Evolutionary conservation across 805 yeast species (phyloP).

Genomic region (Ogataea pignaliae): DNA sequence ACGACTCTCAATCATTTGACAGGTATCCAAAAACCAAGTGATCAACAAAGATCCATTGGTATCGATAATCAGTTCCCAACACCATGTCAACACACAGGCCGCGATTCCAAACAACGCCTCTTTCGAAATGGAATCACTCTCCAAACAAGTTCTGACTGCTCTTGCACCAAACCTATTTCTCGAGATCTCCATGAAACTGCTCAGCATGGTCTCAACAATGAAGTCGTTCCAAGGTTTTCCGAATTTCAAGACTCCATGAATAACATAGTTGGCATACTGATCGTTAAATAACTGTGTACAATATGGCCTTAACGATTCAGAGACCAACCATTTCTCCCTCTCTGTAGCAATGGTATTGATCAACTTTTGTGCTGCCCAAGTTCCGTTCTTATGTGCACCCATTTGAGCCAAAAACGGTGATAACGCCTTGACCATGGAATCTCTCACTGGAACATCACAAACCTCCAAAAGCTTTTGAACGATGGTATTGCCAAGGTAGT

Average conservation of each 20-base stretch:
- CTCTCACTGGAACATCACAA: slow-evolving; percentile 66
- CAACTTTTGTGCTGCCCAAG: slow-evolving; percentile 98
- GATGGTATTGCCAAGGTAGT: slow-evolving; percentile 92
- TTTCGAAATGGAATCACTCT: slow-evolving; percentile 60
- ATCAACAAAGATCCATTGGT: slow-evolving; percentile 84
- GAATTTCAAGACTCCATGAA: slow-evolving; percentile 90
- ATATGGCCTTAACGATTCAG: slow-evolving; percentile 69
- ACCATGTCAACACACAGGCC: slow-evolving; percentile 70
- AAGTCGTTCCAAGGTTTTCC: slow-evolving; percentile 83
- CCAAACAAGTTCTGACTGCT: slow-evolving; percentile 89
- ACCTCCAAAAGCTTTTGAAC: slow-evolving; percentile 84
- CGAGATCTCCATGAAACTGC: slow-evolving; percentile 74
- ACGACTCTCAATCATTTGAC: slow-evolving; percentile 53
- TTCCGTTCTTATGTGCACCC: slow-evolving; percentile 95
- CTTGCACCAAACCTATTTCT: slow-evolving; percentile 93
- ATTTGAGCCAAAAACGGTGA: slow-evolving; percentile 81
- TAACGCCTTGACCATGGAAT: slow-evolving; percentile 74
- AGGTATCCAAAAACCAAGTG: slow-evolving; percentile 93
- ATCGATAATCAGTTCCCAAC: slow-evolving; percentile 75
- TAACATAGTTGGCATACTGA: slow-evolving; percentile 94
- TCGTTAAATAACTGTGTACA: slow-evolving; percentile 85
- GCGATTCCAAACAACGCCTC: slow-evolving; percentile 73
- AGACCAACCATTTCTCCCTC: slow-evolving; percentile 61
- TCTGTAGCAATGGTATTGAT: slow-evolving; percentile 63
- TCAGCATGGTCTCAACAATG: slow-evolving; percentile 76